phyloP scores from a whole-genome alignment of 2,329 filamentous ascomycete species.

The Hypoxylon sp. region DNA sequence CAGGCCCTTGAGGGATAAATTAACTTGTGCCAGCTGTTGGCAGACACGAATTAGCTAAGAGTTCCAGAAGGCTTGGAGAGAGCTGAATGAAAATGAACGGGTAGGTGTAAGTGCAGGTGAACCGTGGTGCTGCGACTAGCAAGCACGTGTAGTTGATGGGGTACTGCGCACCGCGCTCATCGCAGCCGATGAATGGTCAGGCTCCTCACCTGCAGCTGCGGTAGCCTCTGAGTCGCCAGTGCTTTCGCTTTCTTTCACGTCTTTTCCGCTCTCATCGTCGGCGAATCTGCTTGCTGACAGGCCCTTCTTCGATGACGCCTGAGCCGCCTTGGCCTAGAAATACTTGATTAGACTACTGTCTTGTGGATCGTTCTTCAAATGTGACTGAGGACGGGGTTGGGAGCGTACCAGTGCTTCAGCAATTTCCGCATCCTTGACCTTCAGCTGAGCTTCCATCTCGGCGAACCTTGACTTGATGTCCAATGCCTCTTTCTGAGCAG shows the following conservation, averaged over 20 bases:
- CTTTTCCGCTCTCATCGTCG: slow-evolving; percentile 54
- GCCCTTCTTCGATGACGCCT: slow-evolving; percentile 61
- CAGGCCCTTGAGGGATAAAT: slow-evolving; percentile 62
- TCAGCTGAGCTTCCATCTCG: slow-evolving; percentile 57
- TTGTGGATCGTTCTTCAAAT: slow-evolving; percentile 10
- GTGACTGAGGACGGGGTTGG: slow-evolving; percentile 6
- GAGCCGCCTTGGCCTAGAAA: slow-evolving; percentile 60
- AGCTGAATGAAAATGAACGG: slow-evolving; percentile 11
- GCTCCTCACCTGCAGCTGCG: slow-evolving; percentile 70
- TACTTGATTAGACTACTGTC: slow-evolving; percentile 30
- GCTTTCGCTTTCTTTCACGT: slow-evolving; percentile 54
- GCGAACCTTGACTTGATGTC: slow-evolving; percentile 52
- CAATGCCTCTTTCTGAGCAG: slow-evolving; percentile 50
- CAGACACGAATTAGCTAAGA: slow-evolving; percentile 39
- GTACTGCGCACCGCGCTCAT: slow-evolving; percentile 74
- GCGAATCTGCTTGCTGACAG: slow-evolving; percentile 69
- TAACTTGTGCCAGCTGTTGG: slow-evolving; percentile 60
- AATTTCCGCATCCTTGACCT: slow-evolving; percentile 73
- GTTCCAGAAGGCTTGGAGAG: slow-evolving; percentile 18
- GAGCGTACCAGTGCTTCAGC: slow-evolving; percentile 68
- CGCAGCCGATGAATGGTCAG: slow-evolving; percentile 73
- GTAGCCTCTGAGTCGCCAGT: slow-evolving; percentile 52
- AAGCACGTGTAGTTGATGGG: slow-evolving; percentile 57
- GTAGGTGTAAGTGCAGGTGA: slow-evolving; percentile 39
- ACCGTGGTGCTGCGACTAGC: slow-evolving; percentile 47